Evolutionary conservation across 2,329 filamentous ascomycete species (phyloP).

Genomic region (Pleomassaria siparia): DNA sequence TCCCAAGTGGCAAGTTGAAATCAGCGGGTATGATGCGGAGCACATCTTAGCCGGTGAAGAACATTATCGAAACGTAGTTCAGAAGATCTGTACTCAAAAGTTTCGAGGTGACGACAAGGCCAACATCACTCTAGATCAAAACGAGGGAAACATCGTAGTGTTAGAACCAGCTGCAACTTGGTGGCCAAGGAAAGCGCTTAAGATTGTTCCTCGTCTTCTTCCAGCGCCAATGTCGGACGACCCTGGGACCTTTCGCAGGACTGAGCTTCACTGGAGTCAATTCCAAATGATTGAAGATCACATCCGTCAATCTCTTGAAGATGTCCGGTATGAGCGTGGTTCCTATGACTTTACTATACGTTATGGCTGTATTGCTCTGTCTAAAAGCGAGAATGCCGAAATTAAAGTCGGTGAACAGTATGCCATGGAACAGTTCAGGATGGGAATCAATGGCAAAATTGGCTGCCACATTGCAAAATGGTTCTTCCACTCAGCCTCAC

Average conservation of each 20-base stretch:
- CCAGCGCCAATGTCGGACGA: slow-evolving; percentile 19
- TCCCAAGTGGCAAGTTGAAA: slow-evolving; percentile 19
- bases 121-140: slow-evolving; percentile 29
- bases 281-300: slow-evolving; percentile 18
- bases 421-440: slow-evolving; percentile 16
- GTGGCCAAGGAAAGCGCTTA: slow-evolving; percentile 24
- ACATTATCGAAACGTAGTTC: slow-evolving; percentile 23
- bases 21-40: slow-evolving; percentile 16
- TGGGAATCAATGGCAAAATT: slow-evolving; percentile 13
- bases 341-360: slow-evolving; percentile 31
- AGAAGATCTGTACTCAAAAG: slow-evolving; percentile 17
- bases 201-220: slow-evolving; percentile 27
- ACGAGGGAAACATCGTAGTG: slow-evolving; percentile 24
- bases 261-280: slow-evolving; percentile 13
- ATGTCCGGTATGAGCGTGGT: slow-evolving; percentile 24
- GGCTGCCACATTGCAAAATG: slow-evolving; percentile 24
- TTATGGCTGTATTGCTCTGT: slow-evolving; percentile 28
- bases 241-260: slow-evolving; percentile 23
- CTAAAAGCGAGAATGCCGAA: background rate
- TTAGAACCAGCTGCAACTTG: slow-evolving; percentile 20
- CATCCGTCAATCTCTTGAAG: slow-evolving; percentile 22
- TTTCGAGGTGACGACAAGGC: slow-evolving; percentile 11
- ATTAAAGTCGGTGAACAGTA: slow-evolving; percentile 20
- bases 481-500: slow-evolving; percentile 10
- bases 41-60: slow-evolving; percentile 23